Conservation (phyloP, 371 early-diverging fungal genomes). For the Entomophthora muscae region DNA sequence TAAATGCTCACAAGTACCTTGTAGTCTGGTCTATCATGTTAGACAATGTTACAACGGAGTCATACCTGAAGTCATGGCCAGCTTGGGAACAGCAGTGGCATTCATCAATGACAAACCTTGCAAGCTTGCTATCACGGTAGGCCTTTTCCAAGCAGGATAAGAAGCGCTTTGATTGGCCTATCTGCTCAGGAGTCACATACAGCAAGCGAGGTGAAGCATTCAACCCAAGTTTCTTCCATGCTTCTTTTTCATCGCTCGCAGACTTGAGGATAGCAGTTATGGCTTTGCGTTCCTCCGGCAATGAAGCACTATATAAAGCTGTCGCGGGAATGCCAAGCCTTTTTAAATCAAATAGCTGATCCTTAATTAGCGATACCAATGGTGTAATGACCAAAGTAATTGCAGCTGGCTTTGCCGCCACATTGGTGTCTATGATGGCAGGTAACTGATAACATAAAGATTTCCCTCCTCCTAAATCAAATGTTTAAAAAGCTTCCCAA, state of each 20-base stretch:
- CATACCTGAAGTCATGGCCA: slow-evolving; percentile 84
- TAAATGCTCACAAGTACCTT: slow-evolving; percentile 27
- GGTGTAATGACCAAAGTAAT: slow-evolving; percentile 96
- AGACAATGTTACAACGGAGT: neutral
- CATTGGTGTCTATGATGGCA: slow-evolving; percentile 42
- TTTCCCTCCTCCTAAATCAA: slow-evolving; percentile 77
- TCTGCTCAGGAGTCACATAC: slow-evolving; percentile 94
- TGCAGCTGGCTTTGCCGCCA: slow-evolving; percentile 29
- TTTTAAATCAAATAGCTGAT: slow-evolving; percentile 83
- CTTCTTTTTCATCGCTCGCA: neutral
- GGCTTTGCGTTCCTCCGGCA: slow-evolving; percentile 20
- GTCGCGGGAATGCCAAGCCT: slow-evolving; percentile 58
- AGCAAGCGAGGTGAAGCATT: slow-evolving; percentile 22
- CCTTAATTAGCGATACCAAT: slow-evolving; percentile 91
- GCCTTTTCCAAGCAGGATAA: slow-evolving; percentile 32
- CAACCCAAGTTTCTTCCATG: neutral
- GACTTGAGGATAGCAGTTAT: neutral
- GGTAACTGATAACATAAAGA: slow-evolving; percentile 97
- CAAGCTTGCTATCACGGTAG: slow-evolving; percentile 34
- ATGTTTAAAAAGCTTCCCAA: neutral
- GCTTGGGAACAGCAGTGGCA: slow-evolving; percentile 96
- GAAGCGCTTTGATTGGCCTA: slow-evolving; percentile 52
- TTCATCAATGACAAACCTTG: slow-evolving; percentile 96
- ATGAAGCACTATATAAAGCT: slow-evolving; percentile 45
- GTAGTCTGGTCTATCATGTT: slow-evolving; percentile 49